Evolutionary conservation across 1,284 basidiomycete species (phyloP), one percentile per base, ranked within the genome.

Genomic region (Apiotrichum porosum): DNA sequence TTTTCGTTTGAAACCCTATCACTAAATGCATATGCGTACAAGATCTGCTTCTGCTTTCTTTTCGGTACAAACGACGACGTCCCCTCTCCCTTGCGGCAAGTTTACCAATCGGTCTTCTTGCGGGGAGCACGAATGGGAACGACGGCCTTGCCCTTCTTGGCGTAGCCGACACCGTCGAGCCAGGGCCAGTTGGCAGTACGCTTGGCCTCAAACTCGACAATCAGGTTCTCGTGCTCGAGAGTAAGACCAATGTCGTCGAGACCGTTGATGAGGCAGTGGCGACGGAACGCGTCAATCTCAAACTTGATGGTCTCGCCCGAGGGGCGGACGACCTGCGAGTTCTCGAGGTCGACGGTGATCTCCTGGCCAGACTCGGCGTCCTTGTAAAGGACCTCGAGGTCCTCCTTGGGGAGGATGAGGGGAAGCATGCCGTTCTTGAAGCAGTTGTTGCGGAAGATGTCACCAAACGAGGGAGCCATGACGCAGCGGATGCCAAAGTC

Each of bases 381-480:
- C 61, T 82, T 78, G 42, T 86, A 85, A 47, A 97, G 77, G 31
- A 77, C 78, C 44, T 77, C 78, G 68, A 92, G 90, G 54, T 89
- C 81, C 35, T 80, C 83, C 58, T 83, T 79, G n/a, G 90, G 77
- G 15, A 97, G 77, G 9, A 78, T 73, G 44, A 97, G 79, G 15
- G 91, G 89, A 37, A 97, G 79, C 88, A 95, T 93, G 49, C 93
- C 92, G 72, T 97, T 95, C 74, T 95, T 93, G 85, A 93, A 89
- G 55, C 86, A 82, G 73, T 74, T 74, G 64, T 69, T 74, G 54
- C 67, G 70, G 83, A 94, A 94, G 65, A 97, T 97, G 62, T 97
- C 93, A 32, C 88, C 92, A 66, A 94, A 94, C 63, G 86, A 91
- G 3, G 89, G 90, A 1, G 91, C 89, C 67, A 97, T 92, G 60